Conservation (phyloP, 352 stramenopile genomes). For the Phytophthora ramorum region DNA sequence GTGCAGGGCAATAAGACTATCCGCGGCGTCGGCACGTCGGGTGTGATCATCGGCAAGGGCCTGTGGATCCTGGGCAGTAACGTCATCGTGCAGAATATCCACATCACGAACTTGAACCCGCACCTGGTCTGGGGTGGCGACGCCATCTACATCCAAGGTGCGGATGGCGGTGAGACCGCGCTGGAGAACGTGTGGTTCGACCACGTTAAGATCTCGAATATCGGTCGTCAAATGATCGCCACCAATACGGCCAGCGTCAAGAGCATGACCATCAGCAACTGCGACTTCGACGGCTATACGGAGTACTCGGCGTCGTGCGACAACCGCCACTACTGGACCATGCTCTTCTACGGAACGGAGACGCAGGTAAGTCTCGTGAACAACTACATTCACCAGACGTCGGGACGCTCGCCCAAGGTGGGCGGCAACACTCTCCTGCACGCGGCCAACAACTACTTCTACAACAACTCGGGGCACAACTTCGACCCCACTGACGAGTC, state of each 20-base stretch:
- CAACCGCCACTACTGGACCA: constrained; percentile 57
- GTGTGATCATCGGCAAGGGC: constrained; percentile 24
- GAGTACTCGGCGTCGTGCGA: constrained; percentile 43
- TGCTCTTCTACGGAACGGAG: constrained; percentile 48
- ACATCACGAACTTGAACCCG: constrained; percentile 33
- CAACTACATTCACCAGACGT: constrained; percentile 33
- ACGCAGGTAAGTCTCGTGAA: constrained; percentile 40
- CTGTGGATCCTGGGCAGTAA: constrained; percentile 34
- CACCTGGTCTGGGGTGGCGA: constrained; percentile 39
- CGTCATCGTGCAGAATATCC: constrained; percentile 42
- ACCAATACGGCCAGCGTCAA: constrained; percentile 38
- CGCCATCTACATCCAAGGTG: constrained; percentile 38
- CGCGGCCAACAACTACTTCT: constrained; percentile 39
- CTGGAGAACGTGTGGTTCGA: constrained; percentile 24
- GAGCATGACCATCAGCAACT: constrained; percentile 54
- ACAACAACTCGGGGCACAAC: constrained; percentile 29
- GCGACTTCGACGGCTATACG: constrained; percentile 52
- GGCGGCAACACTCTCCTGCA: constrained; percentile 31
- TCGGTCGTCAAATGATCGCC: constrained; percentile 44
- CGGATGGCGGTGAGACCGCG: constrained; percentile 22
- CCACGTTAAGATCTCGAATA: constrained; percentile 25
- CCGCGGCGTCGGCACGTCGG: constrained; percentile 20
- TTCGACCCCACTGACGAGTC: constrained; percentile 28
- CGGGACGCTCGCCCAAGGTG: constrained; percentile 37
- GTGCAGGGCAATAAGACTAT: constrained; percentile 32